phyloP scores from a whole-genome alignment of 768 basidiomycete genomes.

The Leccinellum rugosiceps region DNA sequence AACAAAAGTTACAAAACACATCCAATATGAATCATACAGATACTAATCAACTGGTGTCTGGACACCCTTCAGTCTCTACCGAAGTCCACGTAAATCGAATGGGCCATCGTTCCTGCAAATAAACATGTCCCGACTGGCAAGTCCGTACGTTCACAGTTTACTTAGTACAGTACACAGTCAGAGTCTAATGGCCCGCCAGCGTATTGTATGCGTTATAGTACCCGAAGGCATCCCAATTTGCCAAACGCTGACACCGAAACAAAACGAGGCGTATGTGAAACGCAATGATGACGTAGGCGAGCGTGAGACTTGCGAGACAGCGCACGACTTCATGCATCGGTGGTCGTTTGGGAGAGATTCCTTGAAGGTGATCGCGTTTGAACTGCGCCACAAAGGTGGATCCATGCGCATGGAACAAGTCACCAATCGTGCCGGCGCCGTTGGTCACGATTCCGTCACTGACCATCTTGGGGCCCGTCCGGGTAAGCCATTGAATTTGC shows the following conservation, averaged over 20 bases:
- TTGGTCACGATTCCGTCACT: background rate
- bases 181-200: background rate
- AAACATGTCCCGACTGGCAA: background rate
- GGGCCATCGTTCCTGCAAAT: background rate
- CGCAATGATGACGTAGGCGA: slow-evolving; percentile 5
- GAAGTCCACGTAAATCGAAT: slow-evolving; percentile 1
- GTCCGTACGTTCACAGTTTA: background rate
- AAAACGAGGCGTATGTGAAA: background rate
- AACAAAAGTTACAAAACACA: no score
- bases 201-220: no score
- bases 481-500: background rate
- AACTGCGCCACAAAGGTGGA: background rate
- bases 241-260: background rate
- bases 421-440: slow-evolving; percentile 1
- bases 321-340: slow-evolving; percentile 12
- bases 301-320: slow-evolving; percentile 14
- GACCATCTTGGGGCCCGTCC: no score
- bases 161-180: no score
- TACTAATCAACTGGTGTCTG: background rate
- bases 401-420: slow-evolving; percentile 17
- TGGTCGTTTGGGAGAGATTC: slow-evolving; percentile 12
- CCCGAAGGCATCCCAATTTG: background rate
- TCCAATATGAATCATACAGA: background rate
- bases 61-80: background rate
- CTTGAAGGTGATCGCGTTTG: background rate